Evolutionary conservation across 441 rosid species (phyloP).

Genomic region (Eruca vesicaria): DNA sequence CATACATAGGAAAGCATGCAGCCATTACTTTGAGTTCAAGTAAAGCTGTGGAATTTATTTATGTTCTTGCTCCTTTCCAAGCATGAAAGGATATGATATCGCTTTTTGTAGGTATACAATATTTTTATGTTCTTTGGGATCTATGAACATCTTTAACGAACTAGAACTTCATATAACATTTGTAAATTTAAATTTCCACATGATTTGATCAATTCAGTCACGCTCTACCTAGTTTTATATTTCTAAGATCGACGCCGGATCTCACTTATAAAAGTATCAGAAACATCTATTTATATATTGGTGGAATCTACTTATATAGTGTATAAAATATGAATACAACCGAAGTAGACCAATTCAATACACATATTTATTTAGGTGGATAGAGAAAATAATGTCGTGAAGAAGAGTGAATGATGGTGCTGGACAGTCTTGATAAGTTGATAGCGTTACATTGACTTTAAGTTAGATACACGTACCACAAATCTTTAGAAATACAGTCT

Average conservation of each 20-base stretch:
- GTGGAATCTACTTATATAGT: not conserved
- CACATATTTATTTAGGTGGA: not conserved
- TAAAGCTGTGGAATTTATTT: constrained; percentile 21
- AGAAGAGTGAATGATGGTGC: not conserved
- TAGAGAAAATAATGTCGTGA: not conserved
- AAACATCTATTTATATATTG: not conserved
- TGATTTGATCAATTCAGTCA: not conserved
- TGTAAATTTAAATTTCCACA: not conserved
- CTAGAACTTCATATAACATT: not conserved
- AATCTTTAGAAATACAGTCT: not conserved
- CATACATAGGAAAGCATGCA: constrained; percentile 4
- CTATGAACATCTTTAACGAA: not conserved
- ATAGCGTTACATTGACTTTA: not conserved
- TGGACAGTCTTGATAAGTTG: not conserved
- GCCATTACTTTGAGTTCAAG: constrained; percentile 24
- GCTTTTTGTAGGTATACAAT: not conserved
- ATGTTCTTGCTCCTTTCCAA: constrained; percentile 15
- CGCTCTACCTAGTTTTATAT: not conserved
- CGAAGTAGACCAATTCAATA: not conserved
- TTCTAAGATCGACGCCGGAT: not conserved
- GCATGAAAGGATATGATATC: constrained; percentile 7
- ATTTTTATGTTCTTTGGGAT: constrained; percentile 7
- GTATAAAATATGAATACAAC: not conserved
- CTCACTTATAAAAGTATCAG: not conserved
- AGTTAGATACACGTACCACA: not conserved